These are phyloP conservation scores for Ambrosia hybrid DNA, from an alignment of 140 eudicot species.

Conservation along the genomic window DNA sequence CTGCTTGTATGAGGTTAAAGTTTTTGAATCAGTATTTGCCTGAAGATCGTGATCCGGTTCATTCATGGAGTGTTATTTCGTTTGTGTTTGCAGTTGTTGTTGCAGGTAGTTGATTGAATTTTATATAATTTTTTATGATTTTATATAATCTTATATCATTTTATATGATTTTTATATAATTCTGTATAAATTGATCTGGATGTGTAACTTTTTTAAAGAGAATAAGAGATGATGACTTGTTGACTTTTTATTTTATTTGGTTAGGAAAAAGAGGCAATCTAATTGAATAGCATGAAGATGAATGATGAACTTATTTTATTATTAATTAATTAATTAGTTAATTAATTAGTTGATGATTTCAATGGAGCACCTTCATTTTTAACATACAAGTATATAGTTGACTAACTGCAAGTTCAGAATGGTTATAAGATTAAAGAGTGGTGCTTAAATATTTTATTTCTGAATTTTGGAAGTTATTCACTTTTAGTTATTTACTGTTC, in stretches of 20 bases:
- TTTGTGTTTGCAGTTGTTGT: conserved; percentile 57
- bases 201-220: conserved; percentile 22
- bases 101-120: conserved; percentile 48
- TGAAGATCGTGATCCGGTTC: conserved; percentile 95
- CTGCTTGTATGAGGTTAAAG: conserved; percentile 41
- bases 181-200: conserved; percentile 18
- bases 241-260: conserved; percentile 17
- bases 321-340: too few relatives aligned
- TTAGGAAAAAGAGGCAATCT: conserved; percentile 26
- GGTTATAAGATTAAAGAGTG: neutral
- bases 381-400: neutral
- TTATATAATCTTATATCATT: too few relatives aligned
- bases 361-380: conserved; percentile 10
- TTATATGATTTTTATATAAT: too few relatives aligned
- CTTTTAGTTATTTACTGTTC: neutral
- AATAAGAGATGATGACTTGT: conserved; percentile 30
- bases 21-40: conserved; percentile 83
- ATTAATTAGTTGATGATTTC: neutral
- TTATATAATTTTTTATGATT: neutral
- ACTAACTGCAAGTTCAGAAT: neutral
- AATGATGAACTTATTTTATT: conserved; percentile 12
- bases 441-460: neutral
- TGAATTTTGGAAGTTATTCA: neutral
- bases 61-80: conserved; percentile 73
- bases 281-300: conserved; percentile 9